Percentiles rank a stretch among this genome's conserved stretches.
These are phyloP conservation scores for Quercus aquifolioides DNA, from an alignment of 306 rosid genomes.

Conservation along the genomic window DNA sequence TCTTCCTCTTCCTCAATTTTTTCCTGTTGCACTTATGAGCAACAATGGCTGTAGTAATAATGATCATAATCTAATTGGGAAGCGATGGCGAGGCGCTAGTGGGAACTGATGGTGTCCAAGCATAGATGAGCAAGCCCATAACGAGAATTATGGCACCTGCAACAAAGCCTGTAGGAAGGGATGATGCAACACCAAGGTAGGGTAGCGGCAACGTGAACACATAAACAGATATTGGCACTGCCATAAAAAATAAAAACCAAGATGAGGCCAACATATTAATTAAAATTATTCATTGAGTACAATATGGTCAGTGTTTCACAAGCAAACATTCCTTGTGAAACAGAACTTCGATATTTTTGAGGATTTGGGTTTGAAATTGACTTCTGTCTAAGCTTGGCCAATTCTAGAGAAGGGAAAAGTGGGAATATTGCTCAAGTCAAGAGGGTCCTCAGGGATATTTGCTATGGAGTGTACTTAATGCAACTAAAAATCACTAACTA, in stretches of 20 bases:
- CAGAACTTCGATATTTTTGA: no score
- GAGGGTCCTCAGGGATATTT: background rate
- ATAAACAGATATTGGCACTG: slow-evolving; percentile 80
- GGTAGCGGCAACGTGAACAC: slow-evolving; percentile 85
- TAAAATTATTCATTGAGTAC: background rate
- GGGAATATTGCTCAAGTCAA: no score
- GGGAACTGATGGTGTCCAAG: slow-evolving; percentile 64
- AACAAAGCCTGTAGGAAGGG: slow-evolving; percentile 76
- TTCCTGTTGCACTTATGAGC: background rate
- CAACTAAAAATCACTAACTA: background rate
- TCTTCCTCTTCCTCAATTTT: background rate
- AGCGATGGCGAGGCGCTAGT: slow-evolving; percentile 32
- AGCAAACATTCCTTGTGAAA: no score
- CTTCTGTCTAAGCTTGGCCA: no score
- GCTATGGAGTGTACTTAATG: background rate
- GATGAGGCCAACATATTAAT: background rate
- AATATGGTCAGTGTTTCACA: background rate
- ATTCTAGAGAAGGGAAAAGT: no score
- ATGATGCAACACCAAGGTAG: slow-evolving; percentile 64
- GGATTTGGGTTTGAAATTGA: no score
- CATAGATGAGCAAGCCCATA: slow-evolving; percentile 64
- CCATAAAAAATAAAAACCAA: slow-evolving; percentile 27
- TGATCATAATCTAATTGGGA: slow-evolving; percentile 24
- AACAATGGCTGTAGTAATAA: background rate
- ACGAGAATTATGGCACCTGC: slow-evolving; percentile 67